Evolutionary conservation across 176 grass and related monocot genomes (phyloP).

Genomic region (Oryza coarctata): DNA sequence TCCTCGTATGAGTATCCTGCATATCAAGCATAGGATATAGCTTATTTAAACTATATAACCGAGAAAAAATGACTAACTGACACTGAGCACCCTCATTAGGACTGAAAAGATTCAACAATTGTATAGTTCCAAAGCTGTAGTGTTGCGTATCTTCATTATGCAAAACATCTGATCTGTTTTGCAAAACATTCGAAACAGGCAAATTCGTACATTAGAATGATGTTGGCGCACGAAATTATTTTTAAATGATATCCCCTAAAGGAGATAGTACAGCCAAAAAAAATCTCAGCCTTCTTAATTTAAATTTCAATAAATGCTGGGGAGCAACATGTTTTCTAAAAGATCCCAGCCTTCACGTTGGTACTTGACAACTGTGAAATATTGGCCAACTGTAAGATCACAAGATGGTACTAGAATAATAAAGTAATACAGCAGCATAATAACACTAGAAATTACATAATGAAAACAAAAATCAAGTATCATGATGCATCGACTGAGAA

Average conservation of each 20-base stretch:
- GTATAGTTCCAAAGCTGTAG: not conserved
- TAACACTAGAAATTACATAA: not conserved
- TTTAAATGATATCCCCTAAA: not conserved
- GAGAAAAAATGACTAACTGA: not conserved
- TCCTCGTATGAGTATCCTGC: conserved; percentile 94
- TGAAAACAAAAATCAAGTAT: not conserved
- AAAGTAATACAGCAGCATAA: not conserved
- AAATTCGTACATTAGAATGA: not conserved
- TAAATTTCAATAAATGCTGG: not conserved
- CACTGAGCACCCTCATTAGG: not conserved
- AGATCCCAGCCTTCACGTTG: not conserved
- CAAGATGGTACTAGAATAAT: not conserved
- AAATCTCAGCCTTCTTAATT: not conserved
- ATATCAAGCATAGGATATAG: conserved; percentile 27
- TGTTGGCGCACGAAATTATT: not conserved
- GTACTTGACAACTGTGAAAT: not conserved
- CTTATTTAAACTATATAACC: conserved; percentile 4
- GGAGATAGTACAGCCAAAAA: not conserved
- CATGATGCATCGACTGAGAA: not conserved
- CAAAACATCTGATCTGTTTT: not conserved
- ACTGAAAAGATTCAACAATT: conserved; percentile 3
- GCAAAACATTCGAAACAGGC: not conserved
- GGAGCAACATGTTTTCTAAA: no score
- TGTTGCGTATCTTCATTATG: not conserved
- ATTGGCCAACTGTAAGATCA: not conserved